Evolutionary conservation across 768 basidiomycete genomes (phyloP).

Genomic region (Aureoboletus auriporus): DNA sequence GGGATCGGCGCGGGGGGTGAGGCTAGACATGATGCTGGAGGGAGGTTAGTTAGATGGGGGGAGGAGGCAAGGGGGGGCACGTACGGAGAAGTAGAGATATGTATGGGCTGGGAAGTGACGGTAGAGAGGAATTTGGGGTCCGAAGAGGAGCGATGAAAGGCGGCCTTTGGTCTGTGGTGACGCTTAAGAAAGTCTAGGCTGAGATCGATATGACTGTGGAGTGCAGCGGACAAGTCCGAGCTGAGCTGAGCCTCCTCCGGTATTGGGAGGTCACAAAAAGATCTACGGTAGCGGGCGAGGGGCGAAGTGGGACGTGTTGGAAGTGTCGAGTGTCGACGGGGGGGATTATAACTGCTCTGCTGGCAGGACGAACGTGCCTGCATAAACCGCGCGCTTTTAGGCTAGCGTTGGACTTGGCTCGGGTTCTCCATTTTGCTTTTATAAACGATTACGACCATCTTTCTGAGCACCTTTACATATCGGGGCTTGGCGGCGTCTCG

Average conservation of each 20-base stretch:
- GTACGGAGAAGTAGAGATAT: conserved; percentile 47
- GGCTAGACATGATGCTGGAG: conserved; percentile 48
- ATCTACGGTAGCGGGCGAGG: conserved; percentile 24
- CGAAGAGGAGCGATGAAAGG: conserved; percentile 44
- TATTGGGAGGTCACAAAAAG: conserved; percentile 28
- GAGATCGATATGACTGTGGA: conserved; percentile 32
- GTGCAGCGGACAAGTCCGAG: conserved; percentile 34
- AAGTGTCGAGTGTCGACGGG: conserved; percentile 3
- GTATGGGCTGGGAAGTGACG: conserved; percentile 56
- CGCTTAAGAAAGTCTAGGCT: conserved; percentile 48
- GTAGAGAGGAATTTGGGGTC: conserved; percentile 57
- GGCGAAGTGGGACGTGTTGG: conserved; percentile 1
- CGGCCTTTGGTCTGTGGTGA: conserved; percentile 55
- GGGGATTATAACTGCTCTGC: conserved; percentile 17
- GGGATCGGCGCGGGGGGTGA: conserved; percentile 61
- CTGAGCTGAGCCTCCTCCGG: conserved; percentile 23
- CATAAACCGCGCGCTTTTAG: conserved; percentile 22
- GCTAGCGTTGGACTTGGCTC: neutral
- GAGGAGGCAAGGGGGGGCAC: conserved; percentile 1
- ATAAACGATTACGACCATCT: conserved; percentile 23
- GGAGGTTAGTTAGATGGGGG: conserved; percentile 11
- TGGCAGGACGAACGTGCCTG: conserved; percentile 33
- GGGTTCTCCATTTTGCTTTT: conserved; percentile 23
- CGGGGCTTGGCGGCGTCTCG: conserved; percentile 17
- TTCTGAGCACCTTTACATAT: conserved; percentile 27